A percentile compares a stretch with the other conserved stretches of the same genome.
phyloP scores from a whole-genome alignment of 495 filamentous ascomycete species.

The Thermochaetoides thermophila region DNA sequence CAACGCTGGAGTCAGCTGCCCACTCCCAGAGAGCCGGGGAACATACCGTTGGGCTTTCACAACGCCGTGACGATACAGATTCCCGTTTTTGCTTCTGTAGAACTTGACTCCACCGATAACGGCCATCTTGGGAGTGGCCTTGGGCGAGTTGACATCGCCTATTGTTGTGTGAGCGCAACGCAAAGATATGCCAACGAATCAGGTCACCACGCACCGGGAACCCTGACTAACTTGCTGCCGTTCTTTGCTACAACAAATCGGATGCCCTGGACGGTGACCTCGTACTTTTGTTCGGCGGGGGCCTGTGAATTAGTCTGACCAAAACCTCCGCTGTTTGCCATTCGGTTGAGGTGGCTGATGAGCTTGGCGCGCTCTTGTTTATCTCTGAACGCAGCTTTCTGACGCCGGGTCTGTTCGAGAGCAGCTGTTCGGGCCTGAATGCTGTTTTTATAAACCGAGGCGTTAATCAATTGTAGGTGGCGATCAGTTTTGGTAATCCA shows the following conservation, averaged over 20 bases:
- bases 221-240: slow-evolving; percentile 72
- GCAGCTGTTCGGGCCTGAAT: slow-evolving; percentile 54
- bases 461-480: slow-evolving; percentile 82
- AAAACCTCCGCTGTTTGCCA: slow-evolving; percentile 22
- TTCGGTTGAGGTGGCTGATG: slow-evolving; percentile 28
- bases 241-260: slow-evolving; percentile 60
- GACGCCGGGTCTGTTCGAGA: slow-evolving; percentile 53
- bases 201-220: slow-evolving; percentile 41
- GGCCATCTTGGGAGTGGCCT: slow-evolving; percentile 64
- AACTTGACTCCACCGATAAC: slow-evolving; percentile 72
- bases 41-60: slow-evolving; percentile 54
- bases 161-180: slow-evolving; percentile 30
- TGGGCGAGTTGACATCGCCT: slow-evolving; percentile 50
- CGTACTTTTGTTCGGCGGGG: slow-evolving; percentile 37
- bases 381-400: slow-evolving; percentile 43
- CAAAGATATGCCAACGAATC: slow-evolving; percentile 1
- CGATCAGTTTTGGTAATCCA: slow-evolving; percentile 75
- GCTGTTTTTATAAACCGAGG: slow-evolving; percentile 65
- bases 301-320: slow-evolving; percentile 21
- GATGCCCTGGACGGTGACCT: slow-evolving; percentile 61
- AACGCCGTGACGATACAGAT: slow-evolving; percentile 64
- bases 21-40: background rate
- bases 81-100: slow-evolving; percentile 79
- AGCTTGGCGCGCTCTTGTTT: slow-evolving; percentile 50
- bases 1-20: slow-evolving; percentile 12